Evolutionary conservation across 768 basidiomycete genomes (phyloP), one percentile per base, ranked within the genome.

Genomic region (Suillus cothurnatus): DNA sequence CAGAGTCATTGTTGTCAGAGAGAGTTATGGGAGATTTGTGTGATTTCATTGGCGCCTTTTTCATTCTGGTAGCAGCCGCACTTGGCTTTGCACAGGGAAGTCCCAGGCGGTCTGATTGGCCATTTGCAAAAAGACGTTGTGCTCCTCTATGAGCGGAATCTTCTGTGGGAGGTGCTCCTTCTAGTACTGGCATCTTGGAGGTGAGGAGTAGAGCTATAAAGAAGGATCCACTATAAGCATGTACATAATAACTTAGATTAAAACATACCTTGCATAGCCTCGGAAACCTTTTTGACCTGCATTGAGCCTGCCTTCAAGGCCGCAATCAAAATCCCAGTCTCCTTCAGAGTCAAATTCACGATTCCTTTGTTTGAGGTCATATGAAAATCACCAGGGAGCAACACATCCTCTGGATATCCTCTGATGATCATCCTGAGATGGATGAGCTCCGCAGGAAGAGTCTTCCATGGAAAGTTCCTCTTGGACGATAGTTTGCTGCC

Each of bases 401-500:
- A 36, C 43, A 62, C 45, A 36, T 26, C 23, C 23, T 36, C 17
- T n/a, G 45, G 61, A 28, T 47, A 62, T 23, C 45, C 45, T 12
- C 5, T 23, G 32, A 62, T 52, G 21, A 62, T 28, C 15, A 62
- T 50, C 45, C 11, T 34, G 2, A 50, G 61, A 31, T 17, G 15
- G 6, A 38, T 38, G n/a, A 62, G 49, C 34, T 50, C 52, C 12
- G 31, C 26, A 15, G 45, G 23, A 32, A 62, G 31, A 23, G 45
- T 62, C n/a, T 47, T 49, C 61, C 61, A 62, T 50, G 61, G 61
- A 52, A 62, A 62, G 31, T 45, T 62, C 19, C 45, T 36, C 45
- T 47, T 47, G 45, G 45, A 47, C 3, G 45, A 47, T n/a, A 47
- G 45, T 12, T 47, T 23, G n/a, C 45, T 4, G 1, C n/a, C 45